Evolutionary conservation across 106 monocot genomes (phyloP), one percentile per base, ranked within the genome.

Genomic region (Allium fistulosum): DNA sequence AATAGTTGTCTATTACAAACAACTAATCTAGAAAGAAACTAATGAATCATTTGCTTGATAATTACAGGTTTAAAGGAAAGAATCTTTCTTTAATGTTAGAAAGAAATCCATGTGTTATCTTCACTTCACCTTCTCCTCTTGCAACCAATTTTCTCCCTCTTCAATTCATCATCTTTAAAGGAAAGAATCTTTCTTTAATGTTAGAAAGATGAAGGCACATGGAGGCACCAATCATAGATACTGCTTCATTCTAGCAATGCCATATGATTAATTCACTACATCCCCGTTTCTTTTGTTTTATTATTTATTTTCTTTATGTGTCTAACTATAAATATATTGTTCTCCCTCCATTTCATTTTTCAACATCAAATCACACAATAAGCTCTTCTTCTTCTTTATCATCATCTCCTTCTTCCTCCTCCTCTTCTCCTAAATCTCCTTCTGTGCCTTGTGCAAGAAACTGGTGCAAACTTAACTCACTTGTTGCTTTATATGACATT

Each of bases 21-120:
- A n/a, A n/a, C n/a, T n/a, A n/a, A n/a, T n/a, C n/a, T n/a, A n/a
- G n/a, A n/a, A n/a, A n/a, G n/a, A n/a, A n/a, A n/a, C n/a, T n/a
- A n/a, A n/a, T n/a, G n/a, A n/a, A n/a, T n/a, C n/a, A n/a, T n/a
- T n/a, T n/a, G n/a, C n/a, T n/a, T n/a, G n/a, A n/a, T n/a, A n/a
- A n/a, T n/a, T n/a, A n/a, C n/a, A n/a, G n/a, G n/a, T 68, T 53
- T 68, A 55, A 68, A 68, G 68, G 37, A 53, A 55, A 68, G 68
- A 13, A 68, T 55, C 52, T 27, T 68, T 53, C 27, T 68, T 28
- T 26, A 53, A 53, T 68, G 27, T 68, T 68, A 51, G 56, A 51
- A 17, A 68, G 53, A 51, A 68, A 51, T 68, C 68, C 68, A 68
- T 68, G 68, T 68, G 68, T 55, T 59, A n/a, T 55, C 28, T 68